These are phyloP conservation scores for Leishmania tropica DNA, from an alignment of 208 protist species.

Conservation along the genomic window DNA sequence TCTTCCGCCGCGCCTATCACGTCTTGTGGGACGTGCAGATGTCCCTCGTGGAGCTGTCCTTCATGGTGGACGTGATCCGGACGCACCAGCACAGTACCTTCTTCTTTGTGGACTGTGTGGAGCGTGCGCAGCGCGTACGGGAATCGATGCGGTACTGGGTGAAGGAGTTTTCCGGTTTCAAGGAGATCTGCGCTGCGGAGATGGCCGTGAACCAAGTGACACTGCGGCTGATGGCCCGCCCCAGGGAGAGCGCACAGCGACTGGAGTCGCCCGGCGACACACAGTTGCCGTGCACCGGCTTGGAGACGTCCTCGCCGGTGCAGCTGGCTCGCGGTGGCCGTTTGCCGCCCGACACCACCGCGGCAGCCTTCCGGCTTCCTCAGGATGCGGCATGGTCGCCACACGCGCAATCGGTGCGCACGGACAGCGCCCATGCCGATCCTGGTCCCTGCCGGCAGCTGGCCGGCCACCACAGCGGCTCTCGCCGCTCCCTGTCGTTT, in stretches of 20 bases:
- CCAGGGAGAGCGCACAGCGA: not conserved
- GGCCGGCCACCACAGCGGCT: constrained; percentile 6
- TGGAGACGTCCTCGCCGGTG: not conserved
- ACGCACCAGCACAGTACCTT: constrained; percentile 2
- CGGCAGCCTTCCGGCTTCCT: not conserved
- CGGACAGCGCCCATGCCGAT: not conserved
- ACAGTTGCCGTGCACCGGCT: not conserved
- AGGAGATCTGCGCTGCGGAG: constrained; percentile 16
- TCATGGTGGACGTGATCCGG: constrained; percentile 13
- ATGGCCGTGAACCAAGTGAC: constrained; percentile 11
- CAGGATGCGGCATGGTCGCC: not conserved
- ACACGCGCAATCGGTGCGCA: not conserved
- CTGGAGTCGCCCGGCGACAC: not conserved
- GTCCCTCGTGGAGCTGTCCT: constrained; percentile 4
- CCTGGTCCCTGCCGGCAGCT: not conserved
- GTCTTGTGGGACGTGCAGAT: not conserved
- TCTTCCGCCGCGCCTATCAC: constrained; percentile 12
- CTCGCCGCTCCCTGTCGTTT: not conserved
- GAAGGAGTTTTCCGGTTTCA: constrained; percentile 10
- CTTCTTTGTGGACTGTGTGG: constrained; percentile 21
- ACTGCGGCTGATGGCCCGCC: not conserved
- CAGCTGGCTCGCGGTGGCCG: not conserved
- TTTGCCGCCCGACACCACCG: not conserved
- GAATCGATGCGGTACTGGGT: constrained; percentile 18
- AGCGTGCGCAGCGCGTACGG: constrained; percentile 3